Base-by-base conservation (phyloP, 1,139 yeast species). In the Protomyces lactucae-debilis region DNA sequence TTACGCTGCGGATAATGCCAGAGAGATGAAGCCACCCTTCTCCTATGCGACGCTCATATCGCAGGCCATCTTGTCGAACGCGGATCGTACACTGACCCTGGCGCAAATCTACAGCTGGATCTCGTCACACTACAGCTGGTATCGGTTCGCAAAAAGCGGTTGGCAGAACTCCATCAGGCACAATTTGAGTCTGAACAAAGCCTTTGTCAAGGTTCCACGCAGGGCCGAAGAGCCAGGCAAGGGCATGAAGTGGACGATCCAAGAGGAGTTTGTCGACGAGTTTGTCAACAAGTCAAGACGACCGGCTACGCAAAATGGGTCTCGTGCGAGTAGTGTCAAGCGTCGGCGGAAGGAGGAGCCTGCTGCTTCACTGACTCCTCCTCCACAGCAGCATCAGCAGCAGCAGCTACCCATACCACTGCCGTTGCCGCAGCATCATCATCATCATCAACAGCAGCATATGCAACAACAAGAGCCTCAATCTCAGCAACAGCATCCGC, bases 231-330 rank as follows among this genome's bases (percentile, higher is more conserved):
- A 93, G 76, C 97, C 99, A 0, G 99, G 99, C 37, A 93, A 93
- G 75, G 99, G 99, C 68, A 93, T 93, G 96, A 93, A 93, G 76
- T 93, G 99, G 99, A 95, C 91, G 76, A 92, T 93, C 66, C 85
- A 91, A 69, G 95, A 88, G 54, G 80, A 86, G 57, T 91, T 88
- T 73, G 87, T 88, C 72, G 86, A 85, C 61, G 99, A 95, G 69
- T 92, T 78, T 91, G 54, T 32, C 37, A 60, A 55, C 60, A 52
- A 64, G 32, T 45, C 59, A 8, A 39, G 51, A n/a, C 23, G 65
- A 37, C 46, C 60, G n/a, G 55, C 48, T 16, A 10, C 48, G 10
- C 48, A 43, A 10, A 21, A 12, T 16, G 48, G 48, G 0, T 21
- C 48, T 4, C 21, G 48, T 6, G 48, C 23, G 21, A 43, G 48